Conservation (phyloP, 2,329 filamentous ascomycete genomes). For the Ambrosiella cleistominuta region DNA sequence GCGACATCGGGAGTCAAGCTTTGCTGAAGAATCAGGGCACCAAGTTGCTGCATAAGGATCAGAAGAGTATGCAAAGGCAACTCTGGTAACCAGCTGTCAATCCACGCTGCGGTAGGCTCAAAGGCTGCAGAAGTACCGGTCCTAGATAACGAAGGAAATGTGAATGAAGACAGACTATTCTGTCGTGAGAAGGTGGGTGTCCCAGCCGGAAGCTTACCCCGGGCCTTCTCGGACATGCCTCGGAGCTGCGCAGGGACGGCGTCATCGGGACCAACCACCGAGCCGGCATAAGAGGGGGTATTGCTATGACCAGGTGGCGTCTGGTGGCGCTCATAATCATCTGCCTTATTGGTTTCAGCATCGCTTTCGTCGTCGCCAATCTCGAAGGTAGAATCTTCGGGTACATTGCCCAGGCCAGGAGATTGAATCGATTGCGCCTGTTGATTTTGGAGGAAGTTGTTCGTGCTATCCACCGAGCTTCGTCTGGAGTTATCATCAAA, state of each 20-base stretch:
- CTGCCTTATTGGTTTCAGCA: slow-evolving; percentile 34
- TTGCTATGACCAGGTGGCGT: slow-evolving; percentile 42
- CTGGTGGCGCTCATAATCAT: slow-evolving; percentile 24
- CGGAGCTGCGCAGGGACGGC: slow-evolving; percentile 66
- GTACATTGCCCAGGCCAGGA: slow-evolving; percentile 46
- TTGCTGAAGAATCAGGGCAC: slow-evolving; percentile 37
- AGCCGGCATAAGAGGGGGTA: slow-evolving; percentile 46
- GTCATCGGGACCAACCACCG: slow-evolving; percentile 52
- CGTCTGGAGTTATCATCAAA: slow-evolving; percentile 31
- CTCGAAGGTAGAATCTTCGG: slow-evolving; percentile 62
- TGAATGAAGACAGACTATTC: slow-evolving; percentile 69
- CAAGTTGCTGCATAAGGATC: slow-evolving; percentile 52
- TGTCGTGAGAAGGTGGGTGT: slow-evolving; percentile 71
- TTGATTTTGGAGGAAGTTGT: slow-evolving; percentile 39
- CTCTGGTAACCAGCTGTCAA: slow-evolving; percentile 86
- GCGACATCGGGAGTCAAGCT: slow-evolving; percentile 26
- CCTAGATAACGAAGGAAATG: slow-evolving; percentile 16
- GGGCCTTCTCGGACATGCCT: slow-evolving; percentile 92
- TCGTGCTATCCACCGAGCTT: slow-evolving; percentile 49
- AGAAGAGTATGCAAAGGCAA: slow-evolving; percentile 76
- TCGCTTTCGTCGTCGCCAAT: slow-evolving; percentile 70
- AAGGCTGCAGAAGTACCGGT: slow-evolving; percentile 35
- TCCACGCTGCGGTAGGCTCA: slow-evolving; percentile 66
- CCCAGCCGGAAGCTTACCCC: slow-evolving; percentile 85
- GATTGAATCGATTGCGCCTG: slow-evolving; percentile 27